These are phyloP conservation scores for Plasmodium ovale DNA, from an alignment of 169 alveolate species.

Conservation along the genomic window DNA sequence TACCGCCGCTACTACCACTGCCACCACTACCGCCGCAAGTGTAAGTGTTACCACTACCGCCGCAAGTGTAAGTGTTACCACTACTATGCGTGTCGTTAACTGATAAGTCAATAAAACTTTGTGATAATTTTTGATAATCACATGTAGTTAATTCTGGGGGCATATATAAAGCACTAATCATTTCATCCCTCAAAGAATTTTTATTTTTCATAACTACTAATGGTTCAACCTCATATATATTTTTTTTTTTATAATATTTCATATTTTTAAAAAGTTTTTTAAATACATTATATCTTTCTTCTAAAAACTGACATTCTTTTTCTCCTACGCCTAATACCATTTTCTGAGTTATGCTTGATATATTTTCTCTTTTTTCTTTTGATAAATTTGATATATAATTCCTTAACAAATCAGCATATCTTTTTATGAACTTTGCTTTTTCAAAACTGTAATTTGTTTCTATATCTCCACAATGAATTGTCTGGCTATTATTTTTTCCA, in stretches of 20 bases:
- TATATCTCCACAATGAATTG: constrained; percentile 91
- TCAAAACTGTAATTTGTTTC: constrained; percentile 89
- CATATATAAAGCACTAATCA: constrained; percentile 83
- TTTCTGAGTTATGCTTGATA: constrained; percentile 86
- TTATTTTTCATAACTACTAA: constrained; percentile 80
- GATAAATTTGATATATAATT: constrained; percentile 87
- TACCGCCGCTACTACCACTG: background rate
- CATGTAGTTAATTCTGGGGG: constrained; percentile 87
- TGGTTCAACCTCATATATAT: constrained; percentile 87
- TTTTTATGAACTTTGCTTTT: constrained; percentile 86
- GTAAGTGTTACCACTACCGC: background rate
- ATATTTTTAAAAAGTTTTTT: constrained; percentile 79
- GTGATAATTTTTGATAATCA: constrained; percentile 82
- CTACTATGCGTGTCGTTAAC: constrained; percentile 8
- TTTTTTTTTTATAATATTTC: constrained; percentile 78
- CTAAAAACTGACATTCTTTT: constrained; percentile 85
- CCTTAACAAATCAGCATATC: constrained; percentile 90
- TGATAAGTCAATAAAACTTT: constrained; percentile 83
- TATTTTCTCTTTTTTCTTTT: constrained; percentile 51
- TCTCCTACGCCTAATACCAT: constrained; percentile 92
- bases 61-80: background rate
- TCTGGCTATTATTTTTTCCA: constrained; percentile 89
- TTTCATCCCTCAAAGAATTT: constrained; percentile 60
- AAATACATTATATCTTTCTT: constrained; percentile 82
- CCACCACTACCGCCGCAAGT: background rate